These are phyloP conservation scores for Ilyonectria sp. DNA, from an alignment of 2,329 filamentous ascomycete species.

Conservation along the genomic window DNA sequence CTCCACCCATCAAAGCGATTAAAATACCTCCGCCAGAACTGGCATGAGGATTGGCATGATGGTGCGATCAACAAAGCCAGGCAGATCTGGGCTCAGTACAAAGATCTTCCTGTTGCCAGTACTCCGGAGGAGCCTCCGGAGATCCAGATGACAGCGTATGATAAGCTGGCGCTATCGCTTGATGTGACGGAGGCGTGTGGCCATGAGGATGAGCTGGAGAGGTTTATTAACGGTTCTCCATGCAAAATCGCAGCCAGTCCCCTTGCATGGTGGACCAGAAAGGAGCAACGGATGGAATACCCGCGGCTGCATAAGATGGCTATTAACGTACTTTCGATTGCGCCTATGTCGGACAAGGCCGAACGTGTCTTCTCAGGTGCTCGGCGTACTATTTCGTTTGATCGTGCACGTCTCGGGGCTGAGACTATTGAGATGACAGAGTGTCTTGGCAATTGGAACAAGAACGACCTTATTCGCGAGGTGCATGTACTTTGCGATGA, in stretches of 20 bases:
- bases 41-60: background rate
- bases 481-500: constrained; percentile 7
- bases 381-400: constrained; percentile 5
- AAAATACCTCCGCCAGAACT: background rate
- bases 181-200: background rate
- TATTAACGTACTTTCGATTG: background rate
- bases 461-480: constrained; percentile 7
- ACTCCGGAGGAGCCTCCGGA: background rate
- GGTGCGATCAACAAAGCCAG: background rate
- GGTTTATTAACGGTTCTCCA: background rate
- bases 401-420: constrained; percentile 1
- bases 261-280: background rate
- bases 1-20: background rate
- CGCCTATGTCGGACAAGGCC: background rate
- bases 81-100: background rate
- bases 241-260: background rate
- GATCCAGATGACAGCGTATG: background rate
- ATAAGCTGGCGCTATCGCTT: background rate
- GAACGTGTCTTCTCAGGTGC: constrained; percentile 2
- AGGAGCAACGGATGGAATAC: background rate
- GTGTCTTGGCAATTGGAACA: constrained; percentile 5
- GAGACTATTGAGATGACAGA: constrained; percentile 13
- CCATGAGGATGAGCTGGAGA: background rate
- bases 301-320: background rate
- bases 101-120: background rate